Conservation (phyloP, 805 yeast genomes). For the Starmera amethionina region DNA sequence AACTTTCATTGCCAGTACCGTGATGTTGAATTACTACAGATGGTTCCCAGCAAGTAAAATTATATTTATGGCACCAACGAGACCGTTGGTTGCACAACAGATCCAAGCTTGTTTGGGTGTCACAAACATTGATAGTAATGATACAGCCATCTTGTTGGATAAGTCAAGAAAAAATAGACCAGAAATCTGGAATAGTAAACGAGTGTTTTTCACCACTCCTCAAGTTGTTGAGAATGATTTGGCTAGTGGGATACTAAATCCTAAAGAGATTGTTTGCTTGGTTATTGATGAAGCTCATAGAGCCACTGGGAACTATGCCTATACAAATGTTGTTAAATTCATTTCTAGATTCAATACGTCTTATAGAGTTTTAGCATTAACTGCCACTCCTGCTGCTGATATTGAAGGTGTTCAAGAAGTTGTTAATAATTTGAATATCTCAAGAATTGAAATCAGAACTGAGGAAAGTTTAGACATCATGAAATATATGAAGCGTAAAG, state of each 20-base stretch:
- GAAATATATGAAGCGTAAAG: slow-evolving; percentile 67
- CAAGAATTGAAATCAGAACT: slow-evolving; percentile 76
- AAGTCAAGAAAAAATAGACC: slow-evolving; percentile 49
- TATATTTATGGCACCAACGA: slow-evolving; percentile 93
- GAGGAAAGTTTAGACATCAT: slow-evolving; percentile 73
- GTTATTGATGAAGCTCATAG: slow-evolving; percentile 96
- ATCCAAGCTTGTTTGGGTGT: slow-evolving; percentile 84
- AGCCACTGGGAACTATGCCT: slow-evolving; percentile 85
- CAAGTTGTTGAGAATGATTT: slow-evolving; percentile 93
- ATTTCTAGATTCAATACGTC: slow-evolving; percentile 53
- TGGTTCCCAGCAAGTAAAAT: slow-evolving; percentile 80
- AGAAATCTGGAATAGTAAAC: slow-evolving; percentile 65
- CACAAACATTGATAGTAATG: slow-evolving; percentile 69
- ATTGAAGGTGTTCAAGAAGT: slow-evolving; percentile 84
- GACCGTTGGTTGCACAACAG: slow-evolving; percentile 94
- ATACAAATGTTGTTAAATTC: slow-evolving; percentile 69
- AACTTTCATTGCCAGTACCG: slow-evolving; percentile 90
- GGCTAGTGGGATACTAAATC: slow-evolving; percentile 62
- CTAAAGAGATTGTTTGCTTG: slow-evolving; percentile 61
- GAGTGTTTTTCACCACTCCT: slow-evolving; percentile 91
- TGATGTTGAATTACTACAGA: slow-evolving; percentile 78
- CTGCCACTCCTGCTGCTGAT: slow-evolving; percentile 93
- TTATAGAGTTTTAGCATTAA: slow-evolving; percentile 72
- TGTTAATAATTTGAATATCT: slow-evolving; percentile 60
- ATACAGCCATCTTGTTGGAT: slow-evolving; percentile 72